Percentiles rank a stretch among this genome's conserved stretches.
Evolutionary conservation across 2,329 filamentous ascomycete genomes (phyloP).

Genomic region (Colletotrichum scovillei): DNA sequence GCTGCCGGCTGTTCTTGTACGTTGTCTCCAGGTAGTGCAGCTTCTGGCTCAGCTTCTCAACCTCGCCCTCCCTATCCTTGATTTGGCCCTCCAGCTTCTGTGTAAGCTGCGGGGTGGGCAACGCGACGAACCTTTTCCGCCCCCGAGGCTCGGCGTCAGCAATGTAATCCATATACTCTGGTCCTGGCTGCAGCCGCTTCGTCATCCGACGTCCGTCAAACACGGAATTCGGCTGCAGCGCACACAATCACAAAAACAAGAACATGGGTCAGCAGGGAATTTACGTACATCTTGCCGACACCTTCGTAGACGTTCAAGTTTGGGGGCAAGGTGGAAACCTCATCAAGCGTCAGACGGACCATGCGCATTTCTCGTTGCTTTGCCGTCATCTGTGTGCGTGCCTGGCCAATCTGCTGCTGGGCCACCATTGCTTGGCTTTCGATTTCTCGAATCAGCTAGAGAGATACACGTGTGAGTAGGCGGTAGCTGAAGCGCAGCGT

Average conservation of each 20-base stretch:
- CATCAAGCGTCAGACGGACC: conserved; percentile 85
- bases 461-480: conserved; percentile 10
- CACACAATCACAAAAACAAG: neutral
- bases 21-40: conserved; percentile 95
- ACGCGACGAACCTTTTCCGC: conserved; percentile 83
- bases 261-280: neutral
- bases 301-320: conserved; percentile 91
- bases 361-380: conserved; percentile 92
- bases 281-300: conserved; percentile 91
- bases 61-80: conserved; percentile 79
- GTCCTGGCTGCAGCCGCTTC: neutral
- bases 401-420: conserved; percentile 91
- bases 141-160: conserved; percentile 9
- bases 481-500: neutral
- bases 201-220: neutral
- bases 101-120: conserved; percentile 78
- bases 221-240: neutral
- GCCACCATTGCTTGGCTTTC: conserved; percentile 88
- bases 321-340: conserved; percentile 80
- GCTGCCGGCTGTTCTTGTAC: conserved; percentile 91
- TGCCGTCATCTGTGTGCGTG: conserved; percentile 83
- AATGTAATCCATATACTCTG: conserved; percentile 1
- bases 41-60: conserved; percentile 86
- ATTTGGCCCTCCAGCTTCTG: conserved; percentile 81
- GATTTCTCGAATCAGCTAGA: conserved; percentile 90